Base-by-base conservation (phyloP, 2,329 filamentous ascomycete species). In the Apiospora phragmitis region DNA sequence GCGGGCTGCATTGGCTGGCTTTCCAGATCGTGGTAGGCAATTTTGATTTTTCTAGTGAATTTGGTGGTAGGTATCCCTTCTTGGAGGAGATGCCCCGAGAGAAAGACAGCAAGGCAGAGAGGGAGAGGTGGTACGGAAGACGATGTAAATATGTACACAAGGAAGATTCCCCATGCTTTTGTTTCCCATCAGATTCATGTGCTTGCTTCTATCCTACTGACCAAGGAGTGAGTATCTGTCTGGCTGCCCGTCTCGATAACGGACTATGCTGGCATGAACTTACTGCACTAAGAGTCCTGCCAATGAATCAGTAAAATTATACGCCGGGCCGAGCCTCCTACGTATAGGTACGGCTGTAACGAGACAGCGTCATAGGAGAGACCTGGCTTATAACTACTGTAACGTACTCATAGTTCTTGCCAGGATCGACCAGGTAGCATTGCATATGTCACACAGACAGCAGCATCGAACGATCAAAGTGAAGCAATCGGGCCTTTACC, bases 111-210 rank as follows among this genome's bases (percentile, higher is more conserved):
- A 29, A 55, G 51, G 55, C 51, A 59, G 16, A 59, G 14, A 62
- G 32, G 32, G 3, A 38, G 55, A 62, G 55, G 38, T 11, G 26
- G 65, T 43, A 12, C 26, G 14, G 38, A 29, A 67, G 65, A 35
- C 41, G 41, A 45, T 67, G 38, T 67, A 67, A 67, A 67, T 67
- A 67, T 67, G 65, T 67, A 67, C 65, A 67, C 26, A 67, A 62
- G 55, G 55, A 62, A 62, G 32, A 38, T 62, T 62, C 55, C 32
- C 55, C 55, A 62, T 62, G 55, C 55, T 62, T 62, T 62, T 62
- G 55, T 62, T 62, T 62, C 55, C 55, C 32, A 62, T 62, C 55
- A 38, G 55, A 62, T 62, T 62, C 55, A 62, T 62, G 55, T 62
- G 55, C 32, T 24, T n/a, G 18, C 29, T 24, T 62, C 55, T 38